These are phyloP conservation scores for Arthrobotrys conoides DNA, from an alignment of 2,329 filamentous ascomycete species.

Conservation along the genomic window DNA sequence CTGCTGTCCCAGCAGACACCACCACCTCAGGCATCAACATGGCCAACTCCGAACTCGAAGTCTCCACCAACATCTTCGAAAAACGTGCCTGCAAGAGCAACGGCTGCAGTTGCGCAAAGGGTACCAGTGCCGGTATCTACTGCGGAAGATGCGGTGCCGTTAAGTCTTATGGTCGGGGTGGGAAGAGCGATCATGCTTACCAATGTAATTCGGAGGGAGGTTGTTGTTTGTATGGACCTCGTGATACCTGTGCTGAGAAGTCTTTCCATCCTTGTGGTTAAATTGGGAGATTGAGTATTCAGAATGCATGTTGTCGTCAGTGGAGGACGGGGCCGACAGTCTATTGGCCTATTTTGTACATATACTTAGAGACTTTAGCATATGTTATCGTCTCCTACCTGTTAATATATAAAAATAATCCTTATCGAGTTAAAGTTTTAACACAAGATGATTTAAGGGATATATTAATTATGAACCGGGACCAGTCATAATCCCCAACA, in stretches of 20 bases:
- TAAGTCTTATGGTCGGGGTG: neutral
- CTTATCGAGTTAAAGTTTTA: neutral
- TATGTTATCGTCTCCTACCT: neutral
- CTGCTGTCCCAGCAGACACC: neutral
- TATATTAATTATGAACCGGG: no score
- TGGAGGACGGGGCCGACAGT: no score
- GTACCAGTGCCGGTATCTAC: neutral
- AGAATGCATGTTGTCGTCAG: neutral
- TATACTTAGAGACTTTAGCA: neutral
- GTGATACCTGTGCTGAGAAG: neutral
- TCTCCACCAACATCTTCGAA: conserved; percentile 9
- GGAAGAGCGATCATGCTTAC: neutral
- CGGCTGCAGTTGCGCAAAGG: neutral
- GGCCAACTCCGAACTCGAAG: neutral
- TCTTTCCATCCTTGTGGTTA: neutral
- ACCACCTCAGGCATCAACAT: neutral
- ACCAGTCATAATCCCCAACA: no score
- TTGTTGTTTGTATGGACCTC: conserved; percentile 1
- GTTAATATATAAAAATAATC: neutral
- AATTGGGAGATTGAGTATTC: neutral
- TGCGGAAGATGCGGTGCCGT: conserved; percentile 5
- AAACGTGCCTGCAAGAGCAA: conserved; percentile 12
- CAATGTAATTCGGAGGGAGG: neutral
- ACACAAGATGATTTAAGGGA: neutral
- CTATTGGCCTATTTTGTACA: neutral